Conservation (phyloP, 106 monocot species). For the Alisma plantagoaquatica region DNA sequence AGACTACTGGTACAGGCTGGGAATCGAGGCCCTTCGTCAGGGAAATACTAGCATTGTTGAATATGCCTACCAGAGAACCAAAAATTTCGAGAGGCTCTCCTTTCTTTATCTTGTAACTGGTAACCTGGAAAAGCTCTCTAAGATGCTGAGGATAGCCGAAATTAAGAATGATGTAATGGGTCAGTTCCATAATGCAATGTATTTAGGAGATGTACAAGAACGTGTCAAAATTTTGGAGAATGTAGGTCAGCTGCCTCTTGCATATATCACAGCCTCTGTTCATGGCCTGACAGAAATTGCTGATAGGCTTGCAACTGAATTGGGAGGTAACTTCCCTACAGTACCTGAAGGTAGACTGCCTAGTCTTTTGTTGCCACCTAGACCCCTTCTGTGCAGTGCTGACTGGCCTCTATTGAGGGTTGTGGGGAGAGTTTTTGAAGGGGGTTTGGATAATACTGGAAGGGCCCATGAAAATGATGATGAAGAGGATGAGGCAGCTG, state of each 20-base stretch:
- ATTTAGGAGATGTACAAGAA: constrained; percentile 65
- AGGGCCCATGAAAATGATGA: constrained; percentile 9
- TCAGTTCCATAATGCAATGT: constrained; percentile 90
- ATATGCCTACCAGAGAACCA: constrained; percentile 85
- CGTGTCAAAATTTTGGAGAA: constrained; percentile 69
- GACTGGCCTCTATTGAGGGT: constrained; percentile 78
- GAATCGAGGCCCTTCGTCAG: constrained; percentile 82
- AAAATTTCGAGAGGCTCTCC: constrained; percentile 82
- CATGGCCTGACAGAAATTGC: constrained; percentile 64
- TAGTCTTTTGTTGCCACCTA: constrained; percentile 60
- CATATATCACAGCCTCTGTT: constrained; percentile 58
- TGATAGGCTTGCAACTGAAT: constrained; percentile 56
- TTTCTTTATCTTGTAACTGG: constrained; percentile 83
- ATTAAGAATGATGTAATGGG: constrained; percentile 88
- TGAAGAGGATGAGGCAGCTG: constrained; percentile 48
- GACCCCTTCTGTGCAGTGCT: constrained; percentile 45
- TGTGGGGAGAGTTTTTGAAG: constrained; percentile 74
- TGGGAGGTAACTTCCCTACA: constrained; percentile 52
- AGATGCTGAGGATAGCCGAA: constrained; percentile 83
- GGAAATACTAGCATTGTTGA: constrained; percentile 85
- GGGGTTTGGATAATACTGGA: constrained; percentile 51
- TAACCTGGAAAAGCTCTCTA: constrained; percentile 63
- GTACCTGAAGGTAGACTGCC: constrained; percentile 47
- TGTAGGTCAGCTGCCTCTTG: constrained; percentile 77
- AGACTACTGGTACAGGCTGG: constrained; percentile 81